These are phyloP conservation scores for Nemania sp. DNA, from an alignment of 2,329 filamentous ascomycete genomes.

Conservation along the genomic window DNA sequence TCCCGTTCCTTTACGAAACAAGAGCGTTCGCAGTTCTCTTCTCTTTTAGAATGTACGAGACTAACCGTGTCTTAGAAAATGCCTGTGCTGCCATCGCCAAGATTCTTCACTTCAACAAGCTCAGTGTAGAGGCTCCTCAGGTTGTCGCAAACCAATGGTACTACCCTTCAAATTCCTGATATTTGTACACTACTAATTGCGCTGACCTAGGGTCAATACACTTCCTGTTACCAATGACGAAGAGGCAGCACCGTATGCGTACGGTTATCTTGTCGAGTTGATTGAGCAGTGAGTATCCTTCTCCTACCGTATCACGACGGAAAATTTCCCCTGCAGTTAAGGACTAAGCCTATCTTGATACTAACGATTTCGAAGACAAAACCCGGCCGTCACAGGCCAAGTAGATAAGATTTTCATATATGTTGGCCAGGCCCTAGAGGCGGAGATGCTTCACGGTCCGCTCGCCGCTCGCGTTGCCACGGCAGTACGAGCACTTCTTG, in stretches of 20 bases:
- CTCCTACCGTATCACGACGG: background rate
- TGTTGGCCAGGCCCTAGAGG: slow-evolving; percentile 89
- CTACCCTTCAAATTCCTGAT: slow-evolving; percentile 6
- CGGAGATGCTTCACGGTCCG: slow-evolving; percentile 88
- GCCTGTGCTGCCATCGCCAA: slow-evolving; percentile 97
- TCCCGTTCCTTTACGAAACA: background rate
- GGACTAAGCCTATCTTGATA: background rate
- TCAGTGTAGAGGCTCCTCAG: slow-evolving; percentile 80
- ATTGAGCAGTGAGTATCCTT: slow-evolving; percentile 86
- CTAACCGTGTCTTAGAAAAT: slow-evolving; percentile 71
- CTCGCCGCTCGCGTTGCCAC: slow-evolving; percentile 81
- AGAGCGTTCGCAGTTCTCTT: background rate
- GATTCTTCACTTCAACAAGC: slow-evolving; percentile 89
- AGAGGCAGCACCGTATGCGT: slow-evolving; percentile 95
- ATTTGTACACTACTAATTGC: slow-evolving; percentile 18
- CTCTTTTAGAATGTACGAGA: background rate
- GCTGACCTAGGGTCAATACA: slow-evolving; percentile 73
- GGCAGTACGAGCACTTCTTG: slow-evolving; percentile 82
- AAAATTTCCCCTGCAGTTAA: background rate
- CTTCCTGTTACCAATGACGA: slow-evolving; percentile 95
- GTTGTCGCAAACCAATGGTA: slow-evolving; percentile 80
- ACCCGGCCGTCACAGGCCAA: slow-evolving; percentile 82
- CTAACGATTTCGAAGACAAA: slow-evolving; percentile 70
- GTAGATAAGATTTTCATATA: slow-evolving; percentile 85
- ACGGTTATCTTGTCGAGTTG: slow-evolving; percentile 88